A percentile compares a stretch with the other conserved stretches of the same genome.
These are phyloP conservation scores for Neostapfia colusana DNA, from an alignment of 176 grass and related monocot genomes.

Conservation along the genomic window DNA sequence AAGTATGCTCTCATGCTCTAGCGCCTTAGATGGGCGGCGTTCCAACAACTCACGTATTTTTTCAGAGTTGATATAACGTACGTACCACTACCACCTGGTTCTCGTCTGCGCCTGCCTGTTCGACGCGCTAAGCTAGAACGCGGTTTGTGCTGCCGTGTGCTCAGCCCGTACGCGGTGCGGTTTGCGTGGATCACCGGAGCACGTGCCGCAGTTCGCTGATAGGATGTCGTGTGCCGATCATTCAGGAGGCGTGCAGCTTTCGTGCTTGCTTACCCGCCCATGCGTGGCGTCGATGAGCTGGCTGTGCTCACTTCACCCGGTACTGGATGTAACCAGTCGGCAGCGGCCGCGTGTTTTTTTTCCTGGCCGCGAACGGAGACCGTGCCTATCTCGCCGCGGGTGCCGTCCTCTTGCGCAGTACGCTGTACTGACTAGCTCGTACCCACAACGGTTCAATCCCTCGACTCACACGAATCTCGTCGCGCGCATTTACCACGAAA, in stretches of 20 bases:
- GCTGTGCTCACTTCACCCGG: no score
- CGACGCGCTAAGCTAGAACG: background rate
- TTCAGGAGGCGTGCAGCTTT: background rate
- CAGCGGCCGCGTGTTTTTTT: no score
- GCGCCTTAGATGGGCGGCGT: background rate
- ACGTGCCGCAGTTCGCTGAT: background rate
- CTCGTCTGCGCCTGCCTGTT: no score
- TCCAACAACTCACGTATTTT: background rate
- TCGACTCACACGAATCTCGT: conserved; percentile 9
- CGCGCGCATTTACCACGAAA: conserved; percentile 35
- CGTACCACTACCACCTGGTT: no score
- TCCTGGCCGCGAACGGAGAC: background rate
- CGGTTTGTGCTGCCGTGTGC: background rate
- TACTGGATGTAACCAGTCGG: no score
- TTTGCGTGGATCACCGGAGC: background rate
- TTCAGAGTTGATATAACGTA: background rate
- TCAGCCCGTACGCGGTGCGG: background rate
- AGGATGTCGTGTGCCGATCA: background rate
- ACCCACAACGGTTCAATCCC: background rate
- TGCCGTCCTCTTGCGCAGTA: background rate
- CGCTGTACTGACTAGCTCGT: background rate
- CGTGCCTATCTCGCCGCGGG: background rate
- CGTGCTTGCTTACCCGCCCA: background rate
- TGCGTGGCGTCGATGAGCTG: background rate
- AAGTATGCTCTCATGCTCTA: background rate